phyloP scores from a whole-genome alignment of 768 basidiomycete genomes.

The Infundibulicybe gibba region DNA sequence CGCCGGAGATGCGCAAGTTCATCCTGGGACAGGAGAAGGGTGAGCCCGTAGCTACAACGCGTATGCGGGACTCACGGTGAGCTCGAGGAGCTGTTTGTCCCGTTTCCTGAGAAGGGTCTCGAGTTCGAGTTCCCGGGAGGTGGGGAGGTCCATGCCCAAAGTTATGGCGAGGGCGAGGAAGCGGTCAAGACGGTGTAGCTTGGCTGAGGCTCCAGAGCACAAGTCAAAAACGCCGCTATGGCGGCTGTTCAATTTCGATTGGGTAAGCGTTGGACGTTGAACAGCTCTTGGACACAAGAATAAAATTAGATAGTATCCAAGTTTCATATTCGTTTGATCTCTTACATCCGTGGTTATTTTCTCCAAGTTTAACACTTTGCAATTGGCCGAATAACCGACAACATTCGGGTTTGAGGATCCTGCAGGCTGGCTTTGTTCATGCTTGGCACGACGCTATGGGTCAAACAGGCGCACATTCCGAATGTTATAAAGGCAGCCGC shows the following conservation, averaged over 20 bases:
- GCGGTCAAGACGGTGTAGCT: not conserved
- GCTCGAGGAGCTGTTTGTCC: constrained; percentile 67
- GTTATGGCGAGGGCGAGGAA: constrained; percentile 6
- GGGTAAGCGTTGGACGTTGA: no score
- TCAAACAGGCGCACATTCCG: not conserved
- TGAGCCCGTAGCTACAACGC: constrained; percentile 6
- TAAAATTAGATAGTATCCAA: no score
- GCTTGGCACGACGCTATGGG: constrained; percentile 7
- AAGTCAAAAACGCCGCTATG: constrained; percentile 7
- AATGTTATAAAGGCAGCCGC: no score
- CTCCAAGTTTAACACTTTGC: no score
- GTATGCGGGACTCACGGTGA: constrained; percentile 52
- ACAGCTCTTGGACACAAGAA: no score
- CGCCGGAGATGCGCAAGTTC: constrained; percentile 69
- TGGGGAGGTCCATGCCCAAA: constrained; percentile 62
- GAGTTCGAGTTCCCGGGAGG: constrained; percentile 75
- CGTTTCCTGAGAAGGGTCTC: constrained; percentile 75
- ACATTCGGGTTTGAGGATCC: not conserved
- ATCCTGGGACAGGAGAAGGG: constrained; percentile 44
- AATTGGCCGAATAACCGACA: constrained; percentile 1
- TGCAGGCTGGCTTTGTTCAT: not conserved
- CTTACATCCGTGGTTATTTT: no score
- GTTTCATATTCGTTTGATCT: no score
- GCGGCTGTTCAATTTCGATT: constrained; percentile 10
- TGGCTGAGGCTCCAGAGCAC: constrained; percentile 8